Conservation (phyloP, 208 protist genomes). For the Leishmania martiniquensis region DNA sequence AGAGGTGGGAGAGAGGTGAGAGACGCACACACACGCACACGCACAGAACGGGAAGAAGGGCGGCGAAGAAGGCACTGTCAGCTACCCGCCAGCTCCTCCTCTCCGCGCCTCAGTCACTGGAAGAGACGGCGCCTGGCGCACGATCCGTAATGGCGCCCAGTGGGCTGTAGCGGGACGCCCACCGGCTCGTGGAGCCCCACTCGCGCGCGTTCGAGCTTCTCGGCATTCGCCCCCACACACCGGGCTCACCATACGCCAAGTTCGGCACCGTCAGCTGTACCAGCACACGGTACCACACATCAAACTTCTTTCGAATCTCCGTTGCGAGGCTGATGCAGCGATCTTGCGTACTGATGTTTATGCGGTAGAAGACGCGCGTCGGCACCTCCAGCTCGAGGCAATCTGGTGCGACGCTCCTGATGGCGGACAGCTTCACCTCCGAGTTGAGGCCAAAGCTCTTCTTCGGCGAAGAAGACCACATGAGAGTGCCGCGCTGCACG, state of each 20-base stretch:
- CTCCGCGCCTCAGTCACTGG: constrained; percentile 30
- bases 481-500: constrained; percentile 48
- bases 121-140: constrained; percentile 28
- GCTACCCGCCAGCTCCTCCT: not conserved
- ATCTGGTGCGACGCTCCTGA: constrained; percentile 57
- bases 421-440: constrained; percentile 48
- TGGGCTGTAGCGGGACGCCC: constrained; percentile 61
- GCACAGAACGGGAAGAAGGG: not conserved
- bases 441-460: constrained; percentile 44
- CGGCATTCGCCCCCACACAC: constrained; percentile 54
- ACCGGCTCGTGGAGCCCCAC: constrained; percentile 37
- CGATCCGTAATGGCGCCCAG: constrained; percentile 44
- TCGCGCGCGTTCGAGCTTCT: constrained; percentile 23
- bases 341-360: constrained; percentile 51
- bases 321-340: constrained; percentile 62
- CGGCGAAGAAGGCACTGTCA: not conserved
- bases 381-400: constrained; percentile 53
- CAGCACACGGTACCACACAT: constrained; percentile 75
- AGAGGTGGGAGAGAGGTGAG: not conserved
- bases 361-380: constrained; percentile 62
- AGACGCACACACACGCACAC: not conserved
- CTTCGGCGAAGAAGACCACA: constrained; percentile 56
- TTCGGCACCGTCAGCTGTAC: constrained; percentile 51
- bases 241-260: constrained; percentile 33
- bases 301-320: constrained; percentile 77